Evolutionary conservation across 2,329 filamentous ascomycete species (phyloP).

Genomic region (Zymoseptoria passerinii): DNA sequence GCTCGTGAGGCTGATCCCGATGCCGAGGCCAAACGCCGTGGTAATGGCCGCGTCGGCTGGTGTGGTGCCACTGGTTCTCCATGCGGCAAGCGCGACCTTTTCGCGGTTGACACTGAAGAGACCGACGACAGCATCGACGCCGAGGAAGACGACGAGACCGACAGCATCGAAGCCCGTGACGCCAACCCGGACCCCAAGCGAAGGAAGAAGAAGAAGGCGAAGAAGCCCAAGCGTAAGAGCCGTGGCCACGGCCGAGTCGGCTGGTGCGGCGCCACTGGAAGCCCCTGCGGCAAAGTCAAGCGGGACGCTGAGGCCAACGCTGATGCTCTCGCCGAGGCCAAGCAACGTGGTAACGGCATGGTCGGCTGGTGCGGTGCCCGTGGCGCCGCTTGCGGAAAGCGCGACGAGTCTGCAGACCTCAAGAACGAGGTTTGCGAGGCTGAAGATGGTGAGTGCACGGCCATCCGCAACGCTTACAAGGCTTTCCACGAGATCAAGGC

Average conservation of each 20-base stretch:
- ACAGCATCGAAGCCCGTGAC: constrained; percentile 28
- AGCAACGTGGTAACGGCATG: background rate
- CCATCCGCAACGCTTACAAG: constrained; percentile 21
- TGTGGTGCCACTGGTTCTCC: constrained; percentile 33
- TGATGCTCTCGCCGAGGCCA: constrained; percentile 31
- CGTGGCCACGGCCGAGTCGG: constrained; percentile 12
- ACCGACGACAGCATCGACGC: constrained; percentile 39
- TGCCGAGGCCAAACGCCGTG: constrained; percentile 26
- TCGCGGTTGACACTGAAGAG: constrained; percentile 35
- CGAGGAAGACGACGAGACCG: constrained; percentile 28
- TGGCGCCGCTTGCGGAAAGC: constrained; percentile 7
- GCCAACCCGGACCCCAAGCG: background rate
- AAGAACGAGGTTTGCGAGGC: constrained; percentile 8
- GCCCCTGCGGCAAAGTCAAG: constrained; percentile 40
- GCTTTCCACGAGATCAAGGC: constrained; percentile 18
- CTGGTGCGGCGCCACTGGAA: constrained; percentile 34
- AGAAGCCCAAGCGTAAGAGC: constrained; percentile 10
- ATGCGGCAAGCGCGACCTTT: constrained; percentile 29
- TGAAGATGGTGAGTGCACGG: constrained; percentile 21
- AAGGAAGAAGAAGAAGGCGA: constrained; percentile 2
- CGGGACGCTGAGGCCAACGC: constrained; percentile 29
- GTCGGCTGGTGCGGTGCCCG: background rate
- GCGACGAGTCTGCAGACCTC: constrained; percentile 16
- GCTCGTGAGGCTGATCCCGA: constrained; percentile 20
- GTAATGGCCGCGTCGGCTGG: constrained; percentile 14